Percentiles rank a stretch among this genome's conserved stretches.
phyloP scores from a whole-genome alignment of 176 grass and related monocot species.

The Rhynchospora pubera region DNA sequence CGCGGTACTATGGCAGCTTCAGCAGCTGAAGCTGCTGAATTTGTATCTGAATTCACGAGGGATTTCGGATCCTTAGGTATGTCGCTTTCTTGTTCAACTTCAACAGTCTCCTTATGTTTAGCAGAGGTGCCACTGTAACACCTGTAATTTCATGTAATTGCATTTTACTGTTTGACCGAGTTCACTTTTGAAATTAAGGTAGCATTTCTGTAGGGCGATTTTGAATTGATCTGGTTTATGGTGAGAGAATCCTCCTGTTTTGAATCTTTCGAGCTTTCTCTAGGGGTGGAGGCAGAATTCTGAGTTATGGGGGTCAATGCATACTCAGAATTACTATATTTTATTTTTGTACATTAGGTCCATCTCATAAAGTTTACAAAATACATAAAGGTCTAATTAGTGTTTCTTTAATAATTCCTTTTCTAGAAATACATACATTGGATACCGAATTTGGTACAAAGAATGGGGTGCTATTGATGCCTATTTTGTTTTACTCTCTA shows the following conservation, averaged over 20 bases:
- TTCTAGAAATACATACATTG: too few species aligned
- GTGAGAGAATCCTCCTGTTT: neutral
- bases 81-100: neutral
- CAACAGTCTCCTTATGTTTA: neutral
- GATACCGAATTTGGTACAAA: too few species aligned
- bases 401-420: too few species aligned
- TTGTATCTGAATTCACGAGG: constrained; percentile 60
- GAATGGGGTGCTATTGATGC: too few species aligned
- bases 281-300: too few species aligned
- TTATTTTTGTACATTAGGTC: too few species aligned
- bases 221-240: neutral
- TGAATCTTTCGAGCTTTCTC: neutral
- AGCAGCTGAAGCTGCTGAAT: constrained; percentile 63
- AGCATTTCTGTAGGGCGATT: neutral
- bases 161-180: neutral
- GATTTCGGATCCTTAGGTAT: constrained; percentile 45
- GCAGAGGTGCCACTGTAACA: neutral
- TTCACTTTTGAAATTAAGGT: neutral
- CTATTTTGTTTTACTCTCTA: too few species aligned
- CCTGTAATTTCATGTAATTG: neutral
- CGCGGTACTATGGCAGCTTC: constrained; percentile 43
- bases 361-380: too few species aligned
- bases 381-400: too few species aligned
- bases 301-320: too few species aligned
- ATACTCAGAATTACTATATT: too few species aligned